Evolutionary conservation across 139 green algal genomes (phyloP).

Genomic region (Bryopsis sp.): DNA sequence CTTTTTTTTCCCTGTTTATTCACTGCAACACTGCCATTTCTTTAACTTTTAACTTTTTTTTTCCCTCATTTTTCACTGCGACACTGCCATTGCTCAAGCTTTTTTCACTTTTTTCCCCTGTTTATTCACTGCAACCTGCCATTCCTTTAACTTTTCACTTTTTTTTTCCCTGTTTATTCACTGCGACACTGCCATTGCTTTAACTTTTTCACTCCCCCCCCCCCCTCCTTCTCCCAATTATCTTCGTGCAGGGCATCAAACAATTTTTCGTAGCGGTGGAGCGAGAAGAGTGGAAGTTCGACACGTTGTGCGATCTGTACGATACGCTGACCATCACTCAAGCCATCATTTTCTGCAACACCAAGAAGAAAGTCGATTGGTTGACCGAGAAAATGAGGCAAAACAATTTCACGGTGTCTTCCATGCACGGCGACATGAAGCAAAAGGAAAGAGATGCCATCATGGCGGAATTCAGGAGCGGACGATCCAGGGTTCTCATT

Average conservation of each 20-base stretch:
- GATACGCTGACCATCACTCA: conserved; percentile 99
- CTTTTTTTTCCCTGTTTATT: too few relatives aligned
- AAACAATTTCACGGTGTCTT: conserved; percentile 96
- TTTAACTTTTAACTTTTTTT: too few relatives aligned
- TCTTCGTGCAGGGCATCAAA: conserved; percentile 93
- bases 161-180: too few relatives aligned
- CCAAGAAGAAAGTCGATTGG: conserved; percentile 97
- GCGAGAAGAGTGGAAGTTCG: conserved; percentile 99
- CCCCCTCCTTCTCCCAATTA: too few relatives aligned
- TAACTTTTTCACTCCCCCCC: too few relatives aligned
- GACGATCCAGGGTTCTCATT: conserved; percentile 88
- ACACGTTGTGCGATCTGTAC: conserved; percentile 99
- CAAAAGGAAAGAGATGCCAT: conserved; percentile 97
- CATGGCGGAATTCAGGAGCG: conserved; percentile 89
- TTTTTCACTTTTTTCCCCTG: too few relatives aligned
- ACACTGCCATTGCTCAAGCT: too few relatives aligned
- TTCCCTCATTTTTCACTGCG: too few relatives aligned
- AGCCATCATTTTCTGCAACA: conserved; percentile 99
- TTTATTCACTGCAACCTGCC: too few relatives aligned
- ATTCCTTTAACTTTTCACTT: too few relatives aligned
- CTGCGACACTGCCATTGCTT: too few relatives aligned
- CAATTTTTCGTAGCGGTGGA: conserved; percentile 99
- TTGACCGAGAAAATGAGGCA: conserved; percentile 92
- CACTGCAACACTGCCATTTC: too few relatives aligned
- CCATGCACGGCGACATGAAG: conserved; percentile 98